Evolutionary conservation across 176 grass and related monocot species (phyloP).

Genomic region (Puya raimondii): DNA sequence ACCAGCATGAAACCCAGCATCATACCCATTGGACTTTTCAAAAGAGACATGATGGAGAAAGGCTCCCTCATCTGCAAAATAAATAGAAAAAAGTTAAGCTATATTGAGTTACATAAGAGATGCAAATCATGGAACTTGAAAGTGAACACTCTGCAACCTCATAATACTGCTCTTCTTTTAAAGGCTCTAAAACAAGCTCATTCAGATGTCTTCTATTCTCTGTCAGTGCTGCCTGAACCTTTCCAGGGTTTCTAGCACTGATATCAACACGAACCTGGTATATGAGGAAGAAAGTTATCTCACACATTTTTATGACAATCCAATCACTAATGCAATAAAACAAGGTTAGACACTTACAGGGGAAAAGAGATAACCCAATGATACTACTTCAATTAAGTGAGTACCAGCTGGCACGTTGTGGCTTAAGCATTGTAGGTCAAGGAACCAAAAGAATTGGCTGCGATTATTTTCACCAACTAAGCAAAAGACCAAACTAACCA

Average conservation of each 20-base stretch:
- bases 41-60: conserved; percentile 71
- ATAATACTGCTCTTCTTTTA: conserved; percentile 87
- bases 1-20: conserved; percentile 91
- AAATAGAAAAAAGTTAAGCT: conserved; percentile 2
- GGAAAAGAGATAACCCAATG: conserved; percentile 90
- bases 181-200: conserved; percentile 90
- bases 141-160: conserved; percentile 38
- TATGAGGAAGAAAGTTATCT: conserved; percentile 10
- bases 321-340: background rate
- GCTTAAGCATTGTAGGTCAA: conserved; percentile 59
- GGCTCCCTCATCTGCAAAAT: conserved; percentile 67
- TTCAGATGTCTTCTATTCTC: conserved; percentile 69
- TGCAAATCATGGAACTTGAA: conserved; percentile 10
- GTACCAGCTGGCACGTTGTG: conserved; percentile 88
- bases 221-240: conserved; percentile 94
- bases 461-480: background rate
- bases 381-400: conserved; percentile 86
- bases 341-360: conserved; percentile 49
- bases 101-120: conserved; percentile 12
- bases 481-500: background rate
- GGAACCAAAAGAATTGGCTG: conserved; percentile 15
- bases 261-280: conserved; percentile 83
- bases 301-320: background rate
- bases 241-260: conserved; percentile 90
- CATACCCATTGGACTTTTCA: conserved; percentile 98